Evolutionary conservation across 352 stramenopile species (phyloP).

Genomic region (Globisporangium splendens): DNA sequence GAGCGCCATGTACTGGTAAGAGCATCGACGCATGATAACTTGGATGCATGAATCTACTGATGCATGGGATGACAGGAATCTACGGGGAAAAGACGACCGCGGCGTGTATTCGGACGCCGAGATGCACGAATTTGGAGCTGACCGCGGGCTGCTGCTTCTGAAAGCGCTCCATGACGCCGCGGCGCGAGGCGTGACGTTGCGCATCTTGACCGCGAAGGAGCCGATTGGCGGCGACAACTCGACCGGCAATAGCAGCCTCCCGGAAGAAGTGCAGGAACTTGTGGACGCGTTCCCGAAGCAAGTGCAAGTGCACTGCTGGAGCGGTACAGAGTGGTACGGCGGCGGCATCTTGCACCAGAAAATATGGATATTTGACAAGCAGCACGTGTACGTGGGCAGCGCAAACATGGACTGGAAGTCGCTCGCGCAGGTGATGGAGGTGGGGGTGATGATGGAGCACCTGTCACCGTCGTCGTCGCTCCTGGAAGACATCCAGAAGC

Average conservation of each 20-base stretch:
- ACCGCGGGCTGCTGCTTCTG: constrained; percentile 49
- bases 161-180: constrained; percentile 45
- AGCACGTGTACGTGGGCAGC: constrained; percentile 71
- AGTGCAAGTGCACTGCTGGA: constrained; percentile 58
- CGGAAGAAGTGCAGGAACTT: constrained; percentile 53
- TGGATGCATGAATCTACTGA: not conserved
- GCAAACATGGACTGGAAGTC: constrained; percentile 89
- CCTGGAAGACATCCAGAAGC: constrained; percentile 52
- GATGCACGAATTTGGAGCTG: constrained; percentile 58
- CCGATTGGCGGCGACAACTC: constrained; percentile 5
- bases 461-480: constrained; percentile 25
- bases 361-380: constrained; percentile 67
- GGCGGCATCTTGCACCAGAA: constrained; percentile 84
- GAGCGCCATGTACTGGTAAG: constrained; percentile 78
- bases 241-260: constrained; percentile 19
- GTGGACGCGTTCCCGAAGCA: constrained; percentile 23
- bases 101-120: constrained; percentile 43
- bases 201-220: constrained; percentile 46
- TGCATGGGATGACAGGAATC: constrained; percentile 26
- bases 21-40: not conserved
- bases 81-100: constrained; percentile 57
- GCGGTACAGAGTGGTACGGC: constrained; percentile 62
- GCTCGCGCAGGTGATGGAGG: constrained; percentile 79
- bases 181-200: constrained; percentile 45
- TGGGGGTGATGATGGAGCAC: constrained; percentile 65